phyloP scores from a whole-genome alignment of 441 rosid species.

The Erodium moschatum region DNA sequence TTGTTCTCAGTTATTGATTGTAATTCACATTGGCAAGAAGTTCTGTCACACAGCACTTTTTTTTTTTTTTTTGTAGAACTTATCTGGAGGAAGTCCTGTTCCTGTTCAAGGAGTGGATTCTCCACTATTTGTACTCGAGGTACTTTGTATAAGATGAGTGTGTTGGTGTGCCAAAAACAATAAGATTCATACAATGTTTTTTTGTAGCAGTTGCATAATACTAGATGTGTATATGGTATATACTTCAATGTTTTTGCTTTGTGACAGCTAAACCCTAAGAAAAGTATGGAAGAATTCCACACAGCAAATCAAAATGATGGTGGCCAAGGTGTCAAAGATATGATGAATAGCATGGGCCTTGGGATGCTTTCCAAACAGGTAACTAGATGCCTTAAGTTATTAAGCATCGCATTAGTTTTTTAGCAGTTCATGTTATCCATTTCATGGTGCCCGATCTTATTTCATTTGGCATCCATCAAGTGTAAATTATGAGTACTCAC shows the following conservation, averaged over 20 bases:
- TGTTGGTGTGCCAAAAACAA: not conserved
- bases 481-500: not conserved
- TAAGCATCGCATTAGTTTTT: not conserved
- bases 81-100: conserved; percentile 53
- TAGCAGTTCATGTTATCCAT: not conserved
- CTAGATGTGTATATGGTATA: conserved; percentile 2
- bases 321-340: conserved; percentile 42
- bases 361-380: conserved; percentile 71
- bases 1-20: conserved; percentile 16
- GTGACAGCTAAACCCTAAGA: conserved; percentile 61
- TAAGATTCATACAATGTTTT: not conserved
- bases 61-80: conserved; percentile 36
- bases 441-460: conserved; percentile 1
- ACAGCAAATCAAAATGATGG: conserved; percentile 33
- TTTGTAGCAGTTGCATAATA: conserved; percentile 12
- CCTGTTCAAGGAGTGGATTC: conserved; percentile 61
- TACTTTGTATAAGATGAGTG: conserved; percentile 19
- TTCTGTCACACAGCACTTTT: conserved; percentile 10
- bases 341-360: conserved; percentile 74
- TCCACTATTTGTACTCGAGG: conserved; percentile 75
- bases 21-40: conserved; percentile 3
- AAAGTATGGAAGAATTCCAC: conserved; percentile 47
- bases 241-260: conserved; percentile 13
- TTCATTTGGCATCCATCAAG: not conserved
- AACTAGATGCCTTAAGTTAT: conserved; percentile 4